Percentiles rank a stretch among this genome's conserved stretches.
These are phyloP conservation scores for Halenospora varia DNA, from an alignment of 495 filamentous ascomycete genomes.

Conservation along the genomic window DNA sequence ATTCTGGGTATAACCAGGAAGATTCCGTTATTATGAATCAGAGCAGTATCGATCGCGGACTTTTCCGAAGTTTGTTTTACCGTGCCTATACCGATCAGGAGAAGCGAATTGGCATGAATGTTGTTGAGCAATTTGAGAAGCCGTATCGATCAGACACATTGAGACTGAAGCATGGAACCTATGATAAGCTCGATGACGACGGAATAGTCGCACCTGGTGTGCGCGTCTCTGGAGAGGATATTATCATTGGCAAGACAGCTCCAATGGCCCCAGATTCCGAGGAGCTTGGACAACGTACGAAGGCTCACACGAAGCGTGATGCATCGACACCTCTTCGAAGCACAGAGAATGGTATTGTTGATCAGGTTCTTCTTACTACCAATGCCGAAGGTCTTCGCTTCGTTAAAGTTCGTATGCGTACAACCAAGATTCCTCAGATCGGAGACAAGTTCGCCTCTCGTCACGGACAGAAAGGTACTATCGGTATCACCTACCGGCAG, in stretches of 20 bases:
- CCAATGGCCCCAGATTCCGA: constrained; percentile 88
- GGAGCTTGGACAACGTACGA: constrained; percentile 88
- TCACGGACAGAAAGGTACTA: constrained; percentile 98
- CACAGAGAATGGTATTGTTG: constrained; percentile 94
- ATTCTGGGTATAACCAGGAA: constrained; percentile 99
- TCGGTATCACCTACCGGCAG: constrained; percentile 94
- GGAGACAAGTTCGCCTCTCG: constrained; percentile 99
- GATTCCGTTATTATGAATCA: constrained; percentile 99
- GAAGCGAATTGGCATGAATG: constrained; percentile 85
- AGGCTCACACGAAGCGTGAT: constrained; percentile 86
- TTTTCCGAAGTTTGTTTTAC: constrained; percentile 98
- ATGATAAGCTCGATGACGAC: constrained; percentile 96
- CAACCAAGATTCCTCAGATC: constrained; percentile 97
- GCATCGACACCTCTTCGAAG: constrained; percentile 90
- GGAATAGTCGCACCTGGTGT: constrained; percentile 90
- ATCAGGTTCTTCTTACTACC: constrained; percentile 87
- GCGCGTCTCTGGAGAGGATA: constrained; percentile 93
- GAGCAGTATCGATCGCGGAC: constrained; percentile 91
- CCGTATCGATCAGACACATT: constrained; percentile 83
- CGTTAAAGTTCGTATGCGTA: constrained; percentile 94
- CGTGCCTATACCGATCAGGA: constrained; percentile 94
- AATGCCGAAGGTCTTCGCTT: constrained; percentile 87
- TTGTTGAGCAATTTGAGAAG: constrained; percentile 92
- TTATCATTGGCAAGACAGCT: constrained; percentile 98
- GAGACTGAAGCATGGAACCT: constrained; percentile 89